phyloP scores from a whole-genome alignment of 2,329 filamentous ascomycete genomes.

The Coniochaeta prunicola region DNA sequence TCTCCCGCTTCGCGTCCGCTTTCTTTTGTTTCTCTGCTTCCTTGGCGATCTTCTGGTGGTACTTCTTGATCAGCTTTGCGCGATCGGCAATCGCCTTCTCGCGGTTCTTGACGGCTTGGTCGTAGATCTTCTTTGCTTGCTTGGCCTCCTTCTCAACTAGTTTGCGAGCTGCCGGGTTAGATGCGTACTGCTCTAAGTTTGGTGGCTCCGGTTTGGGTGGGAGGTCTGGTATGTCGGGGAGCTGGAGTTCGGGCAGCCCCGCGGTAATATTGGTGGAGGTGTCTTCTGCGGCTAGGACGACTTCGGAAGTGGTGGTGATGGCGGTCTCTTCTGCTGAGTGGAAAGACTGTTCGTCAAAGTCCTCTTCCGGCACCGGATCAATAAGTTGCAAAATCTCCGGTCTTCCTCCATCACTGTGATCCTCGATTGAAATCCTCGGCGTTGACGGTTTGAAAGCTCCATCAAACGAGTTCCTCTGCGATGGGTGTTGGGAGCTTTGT shows the following conservation, averaged over 20 bases:
- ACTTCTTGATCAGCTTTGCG: conserved; percentile 51
- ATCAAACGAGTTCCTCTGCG: not conserved
- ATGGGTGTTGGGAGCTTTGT: not conserved
- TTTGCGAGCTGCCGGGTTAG: conserved; percentile 58
- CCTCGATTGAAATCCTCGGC: conserved; percentile 37
- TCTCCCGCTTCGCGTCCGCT: conserved; percentile 6
- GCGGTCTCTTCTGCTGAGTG: not conserved
- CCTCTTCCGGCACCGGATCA: conserved; percentile 9
- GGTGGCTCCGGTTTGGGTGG: conserved; percentile 46
- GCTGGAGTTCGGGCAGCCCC: conserved; percentile 7
- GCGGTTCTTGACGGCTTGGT: conserved; percentile 59
- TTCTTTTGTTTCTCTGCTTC: conserved; percentile 29
- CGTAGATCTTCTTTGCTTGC: conserved; percentile 55
- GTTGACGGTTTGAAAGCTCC: conserved; percentile 17
- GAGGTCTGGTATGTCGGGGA: conserved; percentile 37
- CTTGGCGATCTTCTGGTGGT: conserved; percentile 36
- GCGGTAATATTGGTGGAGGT: conserved; percentile 8
- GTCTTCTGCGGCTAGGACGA: not conserved
- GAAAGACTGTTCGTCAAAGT: not conserved
- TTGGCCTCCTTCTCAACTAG: conserved; percentile 63
- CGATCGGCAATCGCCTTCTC: conserved; percentile 57
- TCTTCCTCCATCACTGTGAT: conserved; percentile 27
- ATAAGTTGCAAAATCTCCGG: conserved; percentile 10
- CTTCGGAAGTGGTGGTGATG: not conserved
- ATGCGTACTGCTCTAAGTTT: conserved; percentile 39